Conservation (phyloP, 805 yeast genomes). For the Henningerozyma blattae region DNA sequence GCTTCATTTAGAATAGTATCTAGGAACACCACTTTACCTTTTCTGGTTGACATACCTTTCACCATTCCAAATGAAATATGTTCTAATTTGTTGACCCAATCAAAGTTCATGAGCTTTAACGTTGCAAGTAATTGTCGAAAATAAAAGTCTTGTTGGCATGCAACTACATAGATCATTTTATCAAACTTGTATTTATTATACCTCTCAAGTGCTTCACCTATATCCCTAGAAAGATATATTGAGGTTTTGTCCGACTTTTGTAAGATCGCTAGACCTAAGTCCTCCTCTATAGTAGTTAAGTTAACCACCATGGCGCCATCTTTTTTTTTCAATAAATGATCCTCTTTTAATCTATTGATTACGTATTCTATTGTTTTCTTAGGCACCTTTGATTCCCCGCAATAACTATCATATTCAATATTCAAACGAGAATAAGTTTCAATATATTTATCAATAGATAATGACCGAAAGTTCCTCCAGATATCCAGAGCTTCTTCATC, state of each 20-base stretch:
- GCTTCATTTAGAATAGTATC: conserved; percentile 89
- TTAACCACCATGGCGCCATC: conserved; percentile 86
- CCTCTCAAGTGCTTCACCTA: conserved; percentile 92
- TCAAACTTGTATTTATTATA: conserved; percentile 73
- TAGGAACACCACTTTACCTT: conserved; percentile 95
- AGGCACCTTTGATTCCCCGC: conserved; percentile 93
- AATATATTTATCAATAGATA: conserved; percentile 76
- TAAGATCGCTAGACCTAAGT: conserved; percentile 83
- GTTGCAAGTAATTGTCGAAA: conserved; percentile 88
- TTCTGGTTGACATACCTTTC: conserved; percentile 94
- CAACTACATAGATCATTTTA: conserved; percentile 92
- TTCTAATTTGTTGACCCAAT: conserved; percentile 68
- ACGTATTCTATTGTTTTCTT: conserved; percentile 58
- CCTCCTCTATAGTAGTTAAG: conserved; percentile 72
- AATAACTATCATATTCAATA: conserved; percentile 74
- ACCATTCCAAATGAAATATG: conserved; percentile 97
- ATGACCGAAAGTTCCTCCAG: conserved; percentile 80
- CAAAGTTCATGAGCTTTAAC: conserved; percentile 76
- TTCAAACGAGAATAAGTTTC: conserved; percentile 85
- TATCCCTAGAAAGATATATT: conserved; percentile 84
- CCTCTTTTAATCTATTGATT: conserved; percentile 46
- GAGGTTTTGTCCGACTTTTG: conserved; percentile 94
- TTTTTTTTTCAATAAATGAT: conserved; percentile 67
- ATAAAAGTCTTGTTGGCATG: conserved; percentile 91
- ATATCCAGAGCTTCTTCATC: conserved; percentile 66